These are phyloP conservation scores for Digitaria exilis DNA, from an alignment of 202 grass and related monocot genomes.

Conservation along the genomic window DNA sequence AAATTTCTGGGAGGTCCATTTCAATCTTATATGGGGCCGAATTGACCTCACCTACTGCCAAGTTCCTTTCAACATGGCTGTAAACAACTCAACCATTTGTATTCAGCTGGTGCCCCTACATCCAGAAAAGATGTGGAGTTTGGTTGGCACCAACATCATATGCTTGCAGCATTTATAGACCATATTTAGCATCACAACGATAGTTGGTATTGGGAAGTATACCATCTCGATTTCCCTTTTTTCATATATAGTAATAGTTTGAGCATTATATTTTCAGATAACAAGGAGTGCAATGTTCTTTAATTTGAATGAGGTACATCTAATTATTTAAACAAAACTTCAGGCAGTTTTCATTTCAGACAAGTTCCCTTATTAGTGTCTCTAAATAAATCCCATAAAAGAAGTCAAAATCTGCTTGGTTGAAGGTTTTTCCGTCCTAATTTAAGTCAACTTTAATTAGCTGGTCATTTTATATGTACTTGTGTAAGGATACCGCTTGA, in stretches of 20 bases:
- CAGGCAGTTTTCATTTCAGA: neutral
- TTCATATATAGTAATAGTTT: neutral
- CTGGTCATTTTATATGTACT: neutral
- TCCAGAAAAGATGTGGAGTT: constrained; percentile 10
- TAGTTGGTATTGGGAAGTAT: neutral
- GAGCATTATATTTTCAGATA: neutral
- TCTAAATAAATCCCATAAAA: neutral
- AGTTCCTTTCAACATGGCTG: constrained; percentile 44
- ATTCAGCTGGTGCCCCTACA: constrained; percentile 1
- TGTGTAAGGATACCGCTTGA: neutral
- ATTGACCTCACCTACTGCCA: constrained; percentile 44
- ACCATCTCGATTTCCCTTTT: neutral
- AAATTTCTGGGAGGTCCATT: constrained; percentile 34
- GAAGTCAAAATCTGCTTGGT: neutral
- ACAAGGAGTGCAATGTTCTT: neutral
- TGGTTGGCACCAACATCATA: constrained; percentile 11
- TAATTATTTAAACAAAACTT: neutral
- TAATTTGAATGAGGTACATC: neutral
- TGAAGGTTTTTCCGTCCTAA: neutral
- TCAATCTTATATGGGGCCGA: constrained; percentile 34
- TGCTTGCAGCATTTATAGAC: constrained; percentile 10
- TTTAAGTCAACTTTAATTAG: neutral
- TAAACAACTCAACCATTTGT: constrained; percentile 33
- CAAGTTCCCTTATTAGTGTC: neutral
- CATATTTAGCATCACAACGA: neutral